These are phyloP conservation scores for Trichoderma gracile DNA, from an alignment of 2,329 filamentous ascomycete genomes.

Conservation along the genomic window DNA sequence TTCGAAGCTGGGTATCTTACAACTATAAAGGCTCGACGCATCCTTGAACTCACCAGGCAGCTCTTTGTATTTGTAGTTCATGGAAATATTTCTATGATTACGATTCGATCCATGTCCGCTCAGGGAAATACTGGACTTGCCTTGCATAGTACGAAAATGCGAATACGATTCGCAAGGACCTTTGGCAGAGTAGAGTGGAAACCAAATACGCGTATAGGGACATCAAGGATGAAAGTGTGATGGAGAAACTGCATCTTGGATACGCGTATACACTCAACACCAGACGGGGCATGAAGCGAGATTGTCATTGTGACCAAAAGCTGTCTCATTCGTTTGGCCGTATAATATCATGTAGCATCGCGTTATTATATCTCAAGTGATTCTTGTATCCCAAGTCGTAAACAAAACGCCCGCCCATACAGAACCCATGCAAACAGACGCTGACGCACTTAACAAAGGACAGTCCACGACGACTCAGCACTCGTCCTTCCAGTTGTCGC, in stretches of 20 bases:
- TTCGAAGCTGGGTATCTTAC: no score
- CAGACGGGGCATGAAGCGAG: background rate
- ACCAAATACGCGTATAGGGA: slow-evolving; percentile 1
- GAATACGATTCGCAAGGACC: background rate
- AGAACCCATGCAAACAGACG: background rate
- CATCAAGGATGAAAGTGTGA: background rate
- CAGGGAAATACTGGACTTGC: background rate
- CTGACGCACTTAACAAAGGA: no score
- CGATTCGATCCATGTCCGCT: background rate
- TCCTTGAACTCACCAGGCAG: no score
- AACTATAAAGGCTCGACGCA: no score
- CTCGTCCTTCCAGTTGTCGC: slow-evolving; percentile 56
- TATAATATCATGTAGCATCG: slow-evolving; percentile 14
- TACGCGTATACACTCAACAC: slow-evolving; percentile 9
- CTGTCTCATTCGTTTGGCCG: background rate
- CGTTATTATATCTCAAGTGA: slow-evolving; percentile 1
- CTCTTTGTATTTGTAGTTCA: no score
- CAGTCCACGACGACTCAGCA: no score
- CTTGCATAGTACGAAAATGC: background rate
- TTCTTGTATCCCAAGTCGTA: slow-evolving; percentile 1
- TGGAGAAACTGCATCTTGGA: background rate
- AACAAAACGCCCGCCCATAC: background rate
- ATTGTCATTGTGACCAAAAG: background rate
- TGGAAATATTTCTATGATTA: no score
- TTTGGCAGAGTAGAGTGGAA: background rate